Base-by-base conservation (phyloP, 2,329 filamentous ascomycete genomes). In the Colletotrichum euphorbiae region DNA sequence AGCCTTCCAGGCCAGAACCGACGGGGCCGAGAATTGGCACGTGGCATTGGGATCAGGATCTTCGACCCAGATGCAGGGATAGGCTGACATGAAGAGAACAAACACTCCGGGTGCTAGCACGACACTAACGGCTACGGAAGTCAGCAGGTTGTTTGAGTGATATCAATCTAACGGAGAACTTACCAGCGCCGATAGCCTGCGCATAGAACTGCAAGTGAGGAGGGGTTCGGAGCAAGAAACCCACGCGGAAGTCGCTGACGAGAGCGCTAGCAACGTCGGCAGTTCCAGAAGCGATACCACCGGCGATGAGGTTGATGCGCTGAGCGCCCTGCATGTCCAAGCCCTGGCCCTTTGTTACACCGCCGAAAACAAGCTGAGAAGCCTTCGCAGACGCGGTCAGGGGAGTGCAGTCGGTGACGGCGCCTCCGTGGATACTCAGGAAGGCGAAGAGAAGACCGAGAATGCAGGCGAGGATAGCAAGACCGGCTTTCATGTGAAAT, bases 91-190 rank as follows among this genome's bases (percentile, higher is more conserved):
- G 80, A 91, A 91, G 50, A 91, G 84, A 38, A 91, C 85, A 74
- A 91, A 92, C 72, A 92, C 84, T 9, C 87, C 89, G 1, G 89
- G 89, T 0, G 89, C 88, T 12, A 92, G 79, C 79, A 90, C 91
- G 71, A 91, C 82, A n/a, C 89, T 85, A 54, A 91, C 84, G 36
- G 90, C 75, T 3, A 8, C 9, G 17, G 6, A 6, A 19, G 42
- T 45, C 15, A 45, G 5, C 42, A n/a, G 15, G 15, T 1, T n/a
- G 24, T 19, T 45, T 11, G 7, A 45, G 46, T 6, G 13, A 3
- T 31, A 4, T 5, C 36, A 15, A 38, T 38, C 11, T 2, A 2
- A 17, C 4, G 19, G 21, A 50, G 28, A 4, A 17, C 46, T 50
- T 31, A 50, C 46, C 46, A 8, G 87, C 87, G 31, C 89, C 89